phyloP scores from a whole-genome alignment of 1,139 yeast genomes.

The Suhomyces panamericanus region DNA sequence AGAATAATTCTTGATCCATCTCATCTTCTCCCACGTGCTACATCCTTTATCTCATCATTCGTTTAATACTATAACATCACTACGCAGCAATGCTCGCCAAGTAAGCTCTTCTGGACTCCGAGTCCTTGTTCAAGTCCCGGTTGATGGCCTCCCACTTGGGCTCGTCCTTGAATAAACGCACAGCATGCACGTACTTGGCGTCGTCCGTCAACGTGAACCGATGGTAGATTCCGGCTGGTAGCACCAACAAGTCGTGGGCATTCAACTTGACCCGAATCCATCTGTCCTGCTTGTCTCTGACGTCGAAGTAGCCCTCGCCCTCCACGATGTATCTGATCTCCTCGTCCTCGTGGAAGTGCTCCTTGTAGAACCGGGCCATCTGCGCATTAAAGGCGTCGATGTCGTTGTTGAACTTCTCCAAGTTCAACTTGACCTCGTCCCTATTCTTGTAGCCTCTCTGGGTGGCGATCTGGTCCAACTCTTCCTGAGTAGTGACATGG shows the following conservation, averaged over 20 bases:
- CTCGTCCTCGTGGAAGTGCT: slow-evolving; percentile 95
- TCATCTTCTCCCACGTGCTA: no score
- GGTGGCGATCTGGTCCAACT: slow-evolving; percentile 65
- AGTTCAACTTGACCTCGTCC: slow-evolving; percentile 66
- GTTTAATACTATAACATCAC: background rate
- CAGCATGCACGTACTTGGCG: slow-evolving; percentile 66
- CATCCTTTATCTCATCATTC: background rate
- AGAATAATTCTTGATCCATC: no score
- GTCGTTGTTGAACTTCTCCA: slow-evolving; percentile 64
- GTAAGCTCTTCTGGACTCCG: slow-evolving; percentile 36
- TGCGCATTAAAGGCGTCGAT: slow-evolving; percentile 60
- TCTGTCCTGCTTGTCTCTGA: slow-evolving; percentile 62
- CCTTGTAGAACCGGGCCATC: slow-evolving; percentile 71
- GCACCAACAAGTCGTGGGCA: slow-evolving; percentile 66
- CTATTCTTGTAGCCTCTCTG: slow-evolving; percentile 77
- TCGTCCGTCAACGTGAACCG: slow-evolving; percentile 73
- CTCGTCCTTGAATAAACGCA: slow-evolving; percentile 87
- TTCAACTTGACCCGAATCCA: slow-evolving; percentile 79
- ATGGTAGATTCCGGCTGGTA: slow-evolving; percentile 93
- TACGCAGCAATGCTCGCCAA: slow-evolving; percentile 29
- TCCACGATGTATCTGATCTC: slow-evolving; percentile 88
- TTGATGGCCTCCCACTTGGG: slow-evolving; percentile 95
- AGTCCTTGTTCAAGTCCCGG: slow-evolving; percentile 41
- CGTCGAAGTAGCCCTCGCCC: slow-evolving; percentile 93
- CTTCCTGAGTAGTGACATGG: slow-evolving; percentile 50